A percentile compares a stretch with the other conserved stretches of the same genome.
phyloP scores from a whole-genome alignment of 306 rosid genomes.

The Trifolium pratense region DNA sequence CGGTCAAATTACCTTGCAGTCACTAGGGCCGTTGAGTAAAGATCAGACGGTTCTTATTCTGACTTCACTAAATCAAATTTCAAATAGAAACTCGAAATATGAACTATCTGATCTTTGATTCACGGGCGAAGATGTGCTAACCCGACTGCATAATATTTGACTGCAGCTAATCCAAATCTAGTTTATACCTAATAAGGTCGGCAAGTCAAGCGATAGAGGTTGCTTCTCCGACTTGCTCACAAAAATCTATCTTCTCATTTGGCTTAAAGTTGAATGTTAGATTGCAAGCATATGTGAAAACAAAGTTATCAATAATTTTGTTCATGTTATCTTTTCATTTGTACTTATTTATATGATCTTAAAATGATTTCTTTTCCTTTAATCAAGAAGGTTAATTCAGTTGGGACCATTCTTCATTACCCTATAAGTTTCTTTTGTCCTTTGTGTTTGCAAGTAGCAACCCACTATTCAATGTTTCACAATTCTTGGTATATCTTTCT shows the following conservation, averaged over 20 bases:
- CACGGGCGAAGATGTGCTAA: neutral
- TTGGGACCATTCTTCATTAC: constrained; percentile 41
- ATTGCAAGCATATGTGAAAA: constrained; percentile 43
- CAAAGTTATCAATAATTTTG: constrained; percentile 23
- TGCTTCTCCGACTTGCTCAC: no score
- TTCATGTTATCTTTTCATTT: no score
- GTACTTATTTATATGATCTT: constrained; percentile 29
- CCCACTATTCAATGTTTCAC: constrained; percentile 43
- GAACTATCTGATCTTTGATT: neutral
- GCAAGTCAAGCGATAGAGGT: no score
- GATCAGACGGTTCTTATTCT: neutral
- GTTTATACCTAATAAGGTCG: no score
- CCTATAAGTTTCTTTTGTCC: constrained; percentile 39
- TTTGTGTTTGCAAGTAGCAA: constrained; percentile 12
- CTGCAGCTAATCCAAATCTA: neutral
- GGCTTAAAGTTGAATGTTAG: constrained; percentile 31
- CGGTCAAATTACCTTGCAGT: neutral
- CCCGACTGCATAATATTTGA: neutral
- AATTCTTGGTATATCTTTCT: constrained; percentile 24
- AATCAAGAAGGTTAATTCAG: constrained; percentile 36
- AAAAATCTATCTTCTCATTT: constrained; percentile 12
- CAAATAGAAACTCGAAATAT: neutral
- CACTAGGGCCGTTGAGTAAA: neutral
- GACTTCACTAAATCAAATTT: neutral
- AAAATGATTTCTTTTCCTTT: constrained; percentile 31